Evolutionary conservation across 2,329 filamentous ascomycete genomes (phyloP), one percentile per base, ranked within the genome.

Genomic region (Penicillium sp.): DNA sequence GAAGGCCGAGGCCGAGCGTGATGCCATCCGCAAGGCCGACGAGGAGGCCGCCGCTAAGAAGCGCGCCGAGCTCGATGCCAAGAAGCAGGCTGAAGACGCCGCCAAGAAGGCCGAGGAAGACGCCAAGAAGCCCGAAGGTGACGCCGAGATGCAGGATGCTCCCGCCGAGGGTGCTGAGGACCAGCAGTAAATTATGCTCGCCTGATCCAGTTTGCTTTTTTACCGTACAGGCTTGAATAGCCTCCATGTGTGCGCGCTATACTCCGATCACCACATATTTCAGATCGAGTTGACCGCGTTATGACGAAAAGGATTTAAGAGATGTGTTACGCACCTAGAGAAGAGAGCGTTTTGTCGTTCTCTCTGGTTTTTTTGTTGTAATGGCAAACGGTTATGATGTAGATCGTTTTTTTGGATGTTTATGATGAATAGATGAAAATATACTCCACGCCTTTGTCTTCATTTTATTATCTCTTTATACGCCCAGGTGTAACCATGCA

Each of bases 1-100:
- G 75, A 96, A 96, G 81, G 79, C 92, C 60, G 90, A 97, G 77
- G 85, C 87, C 57, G 91, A 97, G 77, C 88, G 92, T 63, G 85
- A 89, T 71, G 89, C 88, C 18, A 76, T 87, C 40, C 85, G 78
- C 59, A 80, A 84, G 72, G 80, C 79, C 40, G 79, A 91, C 71
- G 90, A 93, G 68, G 83, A 85, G 67, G 82, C 78, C 38, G 77
- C 77, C 14, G 83, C 82, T 54, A 88, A 84, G 76, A 83, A 83
- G 75, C 78, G 80, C 50, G 84, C 82, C 24, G 83, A 85, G 67
- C 76, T 86, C 49, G 91, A 94, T 55, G 89, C 89, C 59, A 88
- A 90, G 75, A 85, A 85, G 72, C 87, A 88, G 65, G 88, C 88
- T 53, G 90, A 89, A 76, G 89, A 90, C 75, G 79, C 83, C 60